Percentiles rank a stretch among this genome's conserved stretches.
These are phyloP conservation scores for Botrytis pseudocinerea DNA, from an alignment of 2,329 filamentous ascomycete species.

Conservation along the genomic window DNA sequence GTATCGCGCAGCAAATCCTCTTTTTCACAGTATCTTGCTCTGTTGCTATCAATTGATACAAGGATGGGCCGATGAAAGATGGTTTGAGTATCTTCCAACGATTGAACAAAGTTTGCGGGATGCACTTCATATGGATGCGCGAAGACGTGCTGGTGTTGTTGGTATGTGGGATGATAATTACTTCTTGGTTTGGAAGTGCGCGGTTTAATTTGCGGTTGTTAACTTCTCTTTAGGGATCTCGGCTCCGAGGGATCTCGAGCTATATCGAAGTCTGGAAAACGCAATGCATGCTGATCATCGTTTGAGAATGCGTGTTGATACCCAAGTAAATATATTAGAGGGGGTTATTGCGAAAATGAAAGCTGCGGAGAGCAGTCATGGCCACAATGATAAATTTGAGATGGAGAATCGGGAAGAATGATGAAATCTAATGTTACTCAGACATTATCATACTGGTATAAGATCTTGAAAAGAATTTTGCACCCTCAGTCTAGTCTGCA, in stretches of 20 bases:
- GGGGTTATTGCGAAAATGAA: background rate
- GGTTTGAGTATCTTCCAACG: background rate
- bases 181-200: background rate
- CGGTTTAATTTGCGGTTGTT: too few relatives aligned
- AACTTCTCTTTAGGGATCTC: background rate
- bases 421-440: background rate
- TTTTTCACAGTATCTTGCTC: slow-evolving; percentile 1
- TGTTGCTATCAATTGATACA: background rate
- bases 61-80: background rate
- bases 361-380: background rate
- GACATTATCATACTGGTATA: too few relatives aligned
- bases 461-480: background rate
- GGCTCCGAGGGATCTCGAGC: background rate
- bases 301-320: background rate
- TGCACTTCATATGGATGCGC: background rate
- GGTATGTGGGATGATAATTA: background rate
- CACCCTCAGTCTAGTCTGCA: fast-evolving
- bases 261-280: background rate
- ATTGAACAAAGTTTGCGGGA: background rate
- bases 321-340: background rate
- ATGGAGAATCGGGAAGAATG: background rate
- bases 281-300: background rate
- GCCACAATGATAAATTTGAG: background rate
- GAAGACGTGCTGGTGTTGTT: background rate
- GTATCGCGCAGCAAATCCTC: background rate